Evolutionary conservation across 75 land plant genomes (phyloP).

Genomic region (Chamaecyparis obtusa): DNA sequence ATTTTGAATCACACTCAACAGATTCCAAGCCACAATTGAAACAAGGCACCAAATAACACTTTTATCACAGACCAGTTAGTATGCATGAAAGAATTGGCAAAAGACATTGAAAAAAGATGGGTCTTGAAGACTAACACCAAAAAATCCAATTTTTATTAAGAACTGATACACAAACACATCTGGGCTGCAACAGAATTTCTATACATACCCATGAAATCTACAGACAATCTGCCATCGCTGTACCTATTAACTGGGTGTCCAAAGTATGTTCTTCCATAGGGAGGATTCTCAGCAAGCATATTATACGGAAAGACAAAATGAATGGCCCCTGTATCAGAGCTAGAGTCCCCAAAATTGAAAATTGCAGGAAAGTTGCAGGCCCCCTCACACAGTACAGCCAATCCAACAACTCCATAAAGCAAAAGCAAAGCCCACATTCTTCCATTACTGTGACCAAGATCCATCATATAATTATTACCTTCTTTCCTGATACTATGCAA

Average conservation of each 20-base stretch:
- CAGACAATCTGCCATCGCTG: constrained; percentile 30
- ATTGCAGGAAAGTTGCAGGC: constrained; percentile 23
- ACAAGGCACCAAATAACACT: too few relatives aligned
- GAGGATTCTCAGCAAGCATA: constrained; percentile 21
- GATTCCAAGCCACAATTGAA: too few relatives aligned
- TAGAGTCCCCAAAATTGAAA: constrained; percentile 39
- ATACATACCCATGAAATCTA: constrained; percentile 34
- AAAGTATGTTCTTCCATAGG: constrained; percentile 36
- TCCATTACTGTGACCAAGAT: not conserved
- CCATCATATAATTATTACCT: not conserved
- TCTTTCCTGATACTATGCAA: not conserved
- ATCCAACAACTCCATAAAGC: not conserved
- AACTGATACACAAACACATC: too few relatives aligned
- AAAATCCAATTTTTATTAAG: too few relatives aligned
- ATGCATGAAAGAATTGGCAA: too few relatives aligned
- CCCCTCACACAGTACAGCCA: not conserved
- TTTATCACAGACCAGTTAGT: too few relatives aligned
- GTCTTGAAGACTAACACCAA: too few relatives aligned
- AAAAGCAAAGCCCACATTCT: not conserved
- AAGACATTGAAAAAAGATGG: too few relatives aligned
- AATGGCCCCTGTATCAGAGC: constrained; percentile 28
- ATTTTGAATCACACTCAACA: too few relatives aligned
- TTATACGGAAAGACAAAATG: constrained; percentile 23
- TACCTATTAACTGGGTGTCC: constrained; percentile 21
- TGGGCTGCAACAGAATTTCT: not conserved